A percentile compares a stretch with the other conserved stretches of the same genome.
Evolutionary conservation across 192 early-diverging fungal species (phyloP).

Genomic region (Coemansia guatemalensis): DNA sequence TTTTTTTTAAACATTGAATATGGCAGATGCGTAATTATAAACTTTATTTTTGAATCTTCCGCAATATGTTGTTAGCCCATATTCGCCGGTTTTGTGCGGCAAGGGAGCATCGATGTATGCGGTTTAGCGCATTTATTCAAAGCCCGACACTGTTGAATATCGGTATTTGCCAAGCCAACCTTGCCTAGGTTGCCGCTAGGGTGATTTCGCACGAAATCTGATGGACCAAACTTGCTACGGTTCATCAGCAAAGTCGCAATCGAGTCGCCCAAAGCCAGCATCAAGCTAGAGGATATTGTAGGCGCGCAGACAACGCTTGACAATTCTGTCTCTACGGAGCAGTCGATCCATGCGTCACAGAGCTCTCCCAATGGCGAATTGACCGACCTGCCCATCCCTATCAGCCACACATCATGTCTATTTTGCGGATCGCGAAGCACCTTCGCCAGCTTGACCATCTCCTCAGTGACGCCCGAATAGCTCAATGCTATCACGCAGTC

Average conservation of each 20-base stretch:
- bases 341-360: slow-evolving; percentile 45
- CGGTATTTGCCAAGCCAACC: too few species aligned
- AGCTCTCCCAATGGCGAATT: slow-evolving; percentile 27
- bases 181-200: slow-evolving; percentile 37
- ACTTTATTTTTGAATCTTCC: too few species aligned
- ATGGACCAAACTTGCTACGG: slow-evolving; percentile 17
- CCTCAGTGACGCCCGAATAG: slow-evolving; percentile 38
- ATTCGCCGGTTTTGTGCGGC: too few species aligned
- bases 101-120: too few species aligned
- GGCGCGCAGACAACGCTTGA: slow-evolving; percentile 30
- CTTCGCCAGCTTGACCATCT: slow-evolving; percentile 20
- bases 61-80: too few species aligned
- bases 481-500: slow-evolving; percentile 45
- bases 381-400: slow-evolving; percentile 29
- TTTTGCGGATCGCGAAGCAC: slow-evolving; percentile 3
- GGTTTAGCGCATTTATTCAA: too few species aligned
- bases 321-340: slow-evolving; percentile 22
- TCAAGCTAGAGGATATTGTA: slow-evolving; percentile 29
- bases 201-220: slow-evolving; percentile 43
- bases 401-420: slow-evolving; percentile 1
- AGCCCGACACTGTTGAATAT: not conserved
- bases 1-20: too few species aligned
- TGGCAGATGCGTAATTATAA: too few species aligned
- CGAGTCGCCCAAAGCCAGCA: slow-evolving; percentile 44
- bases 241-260: slow-evolving; percentile 38